Evolutionary conservation across 2,329 filamentous ascomycete species (phyloP), one percentile per base, ranked within the genome.

Genomic region (Cytospora mali): DNA sequence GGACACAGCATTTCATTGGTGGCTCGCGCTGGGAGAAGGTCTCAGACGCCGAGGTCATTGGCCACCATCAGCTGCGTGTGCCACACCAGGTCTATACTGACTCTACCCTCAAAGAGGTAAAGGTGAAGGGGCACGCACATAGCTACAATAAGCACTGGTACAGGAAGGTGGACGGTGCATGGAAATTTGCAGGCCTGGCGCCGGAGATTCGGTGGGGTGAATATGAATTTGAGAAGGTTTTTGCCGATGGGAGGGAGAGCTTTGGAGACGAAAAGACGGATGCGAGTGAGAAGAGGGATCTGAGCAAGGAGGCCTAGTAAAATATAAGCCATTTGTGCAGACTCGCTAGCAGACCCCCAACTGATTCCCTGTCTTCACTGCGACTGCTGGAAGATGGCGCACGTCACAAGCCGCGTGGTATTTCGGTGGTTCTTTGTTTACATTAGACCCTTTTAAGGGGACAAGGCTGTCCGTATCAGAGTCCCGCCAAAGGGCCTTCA

Each of bases 1-100:
- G 82, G 73, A 89, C 86, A 7, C 87, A 89, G 73, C 87, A 89
- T 75, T 82, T 88, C 69, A 81, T 88, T 68, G 85, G 85, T 57
- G 81, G 78, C 35, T 80, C 81, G 21, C 81, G 82, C 73, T 88
- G 82, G 81, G 79, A 84, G 71, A 81, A 79, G 67, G 72, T 86
- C 46, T 83, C 80, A 1, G 84, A 85, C 62, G 82, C 78, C n/a
- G 80, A 85, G 71, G 80, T 86, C 55, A 75, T 85, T 62, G 85
- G 84, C n/a, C 79, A 82, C 70, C 84, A 86, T 73, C 85, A 87
- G 75, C 74, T 87, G 55, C 83, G 85, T 49, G 85, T 86, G 35
- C 84, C 85, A 3, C 85, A 88, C 70, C 84, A 88, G 75, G 78
- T 83, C 56, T 88, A 87, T 75, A 81, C 78, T 3, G 82, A 84